phyloP scores from a whole-genome alignment of 2,329 filamentous ascomycete genomes.

The Penicillium italicum region DNA sequence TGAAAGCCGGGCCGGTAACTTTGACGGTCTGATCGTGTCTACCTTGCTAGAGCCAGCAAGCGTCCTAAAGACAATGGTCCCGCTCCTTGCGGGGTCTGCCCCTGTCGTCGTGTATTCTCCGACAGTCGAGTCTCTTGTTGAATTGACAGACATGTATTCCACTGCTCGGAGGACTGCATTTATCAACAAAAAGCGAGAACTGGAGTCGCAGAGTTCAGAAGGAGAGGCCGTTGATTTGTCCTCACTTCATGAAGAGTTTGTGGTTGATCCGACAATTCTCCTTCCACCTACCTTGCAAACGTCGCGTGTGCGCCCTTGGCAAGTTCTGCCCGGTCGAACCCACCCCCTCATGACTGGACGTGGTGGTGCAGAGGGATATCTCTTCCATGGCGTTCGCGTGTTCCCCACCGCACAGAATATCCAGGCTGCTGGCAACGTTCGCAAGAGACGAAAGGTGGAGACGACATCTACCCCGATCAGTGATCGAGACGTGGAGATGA shows the following conservation, averaged over 20 bases:
- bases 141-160: slow-evolving; percentile 78
- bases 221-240: slow-evolving; percentile 20
- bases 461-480: slow-evolving; percentile 23
- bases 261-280: slow-evolving; percentile 79
- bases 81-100: slow-evolving; percentile 76
- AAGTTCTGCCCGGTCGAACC: slow-evolving; percentile 85
- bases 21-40: slow-evolving; percentile 78
- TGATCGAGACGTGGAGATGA: slow-evolving; percentile 32
- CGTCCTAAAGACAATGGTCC: slow-evolving; percentile 70
- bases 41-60: slow-evolving; percentile 76
- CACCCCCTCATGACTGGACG: slow-evolving; percentile 89
- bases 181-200: slow-evolving; percentile 36
- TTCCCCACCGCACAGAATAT: slow-evolving; percentile 75
- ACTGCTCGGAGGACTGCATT: slow-evolving; percentile 76
- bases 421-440: slow-evolving; percentile 69
- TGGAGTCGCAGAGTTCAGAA: slow-evolving; percentile 18
- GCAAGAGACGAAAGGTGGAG: slow-evolving; percentile 63
- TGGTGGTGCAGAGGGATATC: slow-evolving; percentile 84
- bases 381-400: slow-evolving; percentile 80
- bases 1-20: slow-evolving; percentile 68
- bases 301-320: slow-evolving; percentile 74
- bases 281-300: slow-evolving; percentile 78
- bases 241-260: slow-evolving; percentile 63
- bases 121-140: slow-evolving; percentile 71
- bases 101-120: slow-evolving; percentile 83